Conservation (phyloP, 2,329 filamentous ascomycete genomes). For the Aspergillus quadrilineatus region DNA sequence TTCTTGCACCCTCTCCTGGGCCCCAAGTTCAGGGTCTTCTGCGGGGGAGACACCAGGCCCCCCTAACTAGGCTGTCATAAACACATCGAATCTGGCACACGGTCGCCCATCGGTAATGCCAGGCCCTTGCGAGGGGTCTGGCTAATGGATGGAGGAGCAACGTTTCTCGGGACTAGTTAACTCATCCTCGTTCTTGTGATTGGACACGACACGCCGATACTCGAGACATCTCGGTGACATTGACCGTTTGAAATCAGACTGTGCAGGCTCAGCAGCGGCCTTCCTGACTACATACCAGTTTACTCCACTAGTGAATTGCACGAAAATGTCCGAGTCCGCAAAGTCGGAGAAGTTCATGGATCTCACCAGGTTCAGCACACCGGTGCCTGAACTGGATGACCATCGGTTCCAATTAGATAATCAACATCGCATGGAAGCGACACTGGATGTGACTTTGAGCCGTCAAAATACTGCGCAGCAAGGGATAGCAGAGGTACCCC, state of each 20-base stretch:
- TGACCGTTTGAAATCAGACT: neutral
- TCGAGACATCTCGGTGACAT: constrained; percentile 1
- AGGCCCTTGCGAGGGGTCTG: constrained; percentile 46
- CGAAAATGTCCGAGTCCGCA: constrained; percentile 53
- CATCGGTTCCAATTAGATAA: constrained; percentile 61
- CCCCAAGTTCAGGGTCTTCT: constrained; percentile 90
- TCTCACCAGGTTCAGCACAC: constrained; percentile 62
- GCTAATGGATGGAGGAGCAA: constrained; percentile 39
- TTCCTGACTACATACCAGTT: neutral
- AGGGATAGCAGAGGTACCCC: constrained; percentile 50
- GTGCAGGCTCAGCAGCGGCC: neutral
- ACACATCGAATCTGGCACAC: constrained; percentile 35
- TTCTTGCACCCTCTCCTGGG: constrained; percentile 86
- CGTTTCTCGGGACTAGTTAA: constrained; percentile 30
- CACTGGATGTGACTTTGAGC: constrained; percentile 37
- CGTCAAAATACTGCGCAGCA: constrained; percentile 46
- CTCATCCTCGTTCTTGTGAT: constrained; percentile 20
- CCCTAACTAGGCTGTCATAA: constrained; percentile 71
- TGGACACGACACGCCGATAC: constrained; percentile 8
- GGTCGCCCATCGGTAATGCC: constrained; percentile 38
- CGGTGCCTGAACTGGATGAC: constrained; percentile 73
- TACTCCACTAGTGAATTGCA: neutral
- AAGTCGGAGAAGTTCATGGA: constrained; percentile 63
- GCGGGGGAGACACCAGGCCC: constrained; percentile 95
- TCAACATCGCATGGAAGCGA: constrained; percentile 33